These are phyloP conservation scores for Tylopilus sp. DNA, from an alignment of 1,284 basidiomycete genomes.

Conservation along the genomic window DNA sequence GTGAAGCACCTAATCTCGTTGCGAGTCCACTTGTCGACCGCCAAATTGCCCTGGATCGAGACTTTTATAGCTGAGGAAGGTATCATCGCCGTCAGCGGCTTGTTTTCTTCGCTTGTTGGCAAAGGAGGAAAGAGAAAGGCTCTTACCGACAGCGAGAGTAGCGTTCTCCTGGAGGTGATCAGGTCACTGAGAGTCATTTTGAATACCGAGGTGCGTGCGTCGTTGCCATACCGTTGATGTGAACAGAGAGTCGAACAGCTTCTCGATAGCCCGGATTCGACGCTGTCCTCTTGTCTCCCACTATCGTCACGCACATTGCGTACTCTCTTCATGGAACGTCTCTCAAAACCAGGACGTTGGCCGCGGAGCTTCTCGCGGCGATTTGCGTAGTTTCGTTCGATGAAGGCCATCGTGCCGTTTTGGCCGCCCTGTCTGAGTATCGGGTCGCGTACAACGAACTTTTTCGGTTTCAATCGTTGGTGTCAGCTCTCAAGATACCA, in stretches of 20 bases:
- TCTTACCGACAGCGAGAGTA: constrained; percentile 62
- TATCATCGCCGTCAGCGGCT: constrained; percentile 54
- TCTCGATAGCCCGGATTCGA: constrained; percentile 62
- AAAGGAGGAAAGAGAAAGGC: constrained; percentile 56
- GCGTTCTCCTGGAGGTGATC: constrained; percentile 65
- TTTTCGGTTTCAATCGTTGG: constrained; percentile 77
- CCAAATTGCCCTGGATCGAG: constrained; percentile 72
- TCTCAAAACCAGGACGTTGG: constrained; percentile 66
- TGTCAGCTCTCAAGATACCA: constrained; percentile 59
- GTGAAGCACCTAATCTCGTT: constrained; percentile 78
- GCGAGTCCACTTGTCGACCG: constrained; percentile 83
- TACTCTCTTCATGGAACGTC: constrained; percentile 66
- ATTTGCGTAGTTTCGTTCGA: constrained; percentile 71
- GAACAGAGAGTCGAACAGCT: constrained; percentile 4
- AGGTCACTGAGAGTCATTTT: constrained; percentile 79
- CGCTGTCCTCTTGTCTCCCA: constrained; percentile 60
- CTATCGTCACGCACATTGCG: constrained; percentile 68
- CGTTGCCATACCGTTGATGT: neutral
- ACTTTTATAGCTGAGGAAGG: constrained; percentile 72
- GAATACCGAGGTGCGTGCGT: constrained; percentile 79
- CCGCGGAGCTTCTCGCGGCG: constrained; percentile 77
- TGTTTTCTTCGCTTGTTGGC: constrained; percentile 58
- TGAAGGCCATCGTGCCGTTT: constrained; percentile 70
- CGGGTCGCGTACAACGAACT: constrained; percentile 64
- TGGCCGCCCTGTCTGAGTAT: constrained; percentile 78